phyloP scores from a whole-genome alignment of 371 early-diverging fungal genomes.

The Dinochytrium kinnereticum region DNA sequence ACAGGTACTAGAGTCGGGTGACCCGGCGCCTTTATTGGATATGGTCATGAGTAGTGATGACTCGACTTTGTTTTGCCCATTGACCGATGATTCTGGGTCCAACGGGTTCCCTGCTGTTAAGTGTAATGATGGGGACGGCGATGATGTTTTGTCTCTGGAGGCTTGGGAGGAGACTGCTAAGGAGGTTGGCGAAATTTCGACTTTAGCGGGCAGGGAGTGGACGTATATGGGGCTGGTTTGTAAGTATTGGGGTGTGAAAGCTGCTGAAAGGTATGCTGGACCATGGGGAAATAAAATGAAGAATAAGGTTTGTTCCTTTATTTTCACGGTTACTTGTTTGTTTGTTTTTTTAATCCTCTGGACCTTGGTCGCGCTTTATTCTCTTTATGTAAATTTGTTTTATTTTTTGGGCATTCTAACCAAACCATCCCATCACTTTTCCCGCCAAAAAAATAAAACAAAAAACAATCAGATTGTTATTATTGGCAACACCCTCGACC shows the following conservation, averaged over 20 bases:
- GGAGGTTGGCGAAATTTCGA: slow-evolving; percentile 1
- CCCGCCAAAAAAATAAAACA: too few relatives aligned
- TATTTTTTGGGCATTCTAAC: too few relatives aligned
- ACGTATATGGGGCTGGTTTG: slow-evolving; percentile 25
- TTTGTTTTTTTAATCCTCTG: background rate
- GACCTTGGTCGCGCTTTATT: background rate
- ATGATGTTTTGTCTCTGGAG: slow-evolving; percentile 4
- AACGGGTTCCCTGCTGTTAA: slow-evolving; percentile 20
- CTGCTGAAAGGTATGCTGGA: slow-evolving; percentile 42
- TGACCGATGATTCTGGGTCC: slow-evolving; percentile 16
- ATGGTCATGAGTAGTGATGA: background rate
- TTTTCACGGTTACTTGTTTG: background rate
- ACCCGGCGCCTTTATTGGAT: slow-evolving; percentile 9
- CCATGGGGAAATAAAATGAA: slow-evolving; percentile 43
- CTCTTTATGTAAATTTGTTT: too few relatives aligned
- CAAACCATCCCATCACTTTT: too few relatives aligned
- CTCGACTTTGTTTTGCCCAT: slow-evolving; percentile 22
- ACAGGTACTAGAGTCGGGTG: background rate
- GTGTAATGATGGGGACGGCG: slow-evolving; percentile 31
- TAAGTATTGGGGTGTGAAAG: slow-evolving; percentile 31
- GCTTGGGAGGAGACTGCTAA: slow-evolving; percentile 27
- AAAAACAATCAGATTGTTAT: slow-evolving; percentile 36
- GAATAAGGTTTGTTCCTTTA: slow-evolving; percentile 30
- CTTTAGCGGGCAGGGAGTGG: slow-evolving; percentile 14
- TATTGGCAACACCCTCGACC: slow-evolving; percentile 44